Base-by-base conservation (phyloP, 2,329 filamentous ascomycete genomes). In the Clarireedia homoeocarpa region DNA sequence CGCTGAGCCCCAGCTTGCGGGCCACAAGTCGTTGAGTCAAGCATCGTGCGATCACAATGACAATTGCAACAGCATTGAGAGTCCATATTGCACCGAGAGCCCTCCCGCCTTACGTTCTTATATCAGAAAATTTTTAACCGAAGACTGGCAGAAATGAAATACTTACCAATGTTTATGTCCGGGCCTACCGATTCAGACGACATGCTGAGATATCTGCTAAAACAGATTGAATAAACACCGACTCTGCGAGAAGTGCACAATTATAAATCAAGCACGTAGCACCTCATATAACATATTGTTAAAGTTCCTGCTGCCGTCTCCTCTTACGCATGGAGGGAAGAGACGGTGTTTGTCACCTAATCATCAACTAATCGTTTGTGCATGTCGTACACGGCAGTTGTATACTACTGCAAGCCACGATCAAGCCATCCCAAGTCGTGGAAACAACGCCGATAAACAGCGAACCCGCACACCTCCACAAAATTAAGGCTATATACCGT, bases 1-100 rank as follows among this genome's bases (percentile, higher is more conserved):
- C 59, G 57, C 59, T 56, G n/a, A 59, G 44, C 14, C 58, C 58
- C 12, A 61, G 26, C 39, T 59, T 53, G 15, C 51, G 55, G 4
- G 47, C 39, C 14, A 61, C 39, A 5, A 30, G 40, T 20, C n/a
- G 23, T 50, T 61, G 59, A 6, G 59, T 61, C 23, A 47, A 58
- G 6, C 40, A 50, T 58, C 59, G 42, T 48, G 58, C 58, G 39
- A 44, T 39, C 4, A 61, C 59, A 38, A 59, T 39, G 10, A 50
- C n/a, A 20, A 50, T 55, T 14, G 59, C 47, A n/a, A 61, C 36
- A n/a, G 48, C 50, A 36, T 44, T 51, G 6, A 61, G 47, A 23
- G 38, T 54, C 58, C 58, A 61, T 6, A 59, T 56, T 14, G 57
- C 52, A 30, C 26, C 51, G 4, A 60, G 44, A 30, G 52, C 57